A percentile compares a stretch with the other conserved stretches of the same genome.
Evolutionary conservation across 2,329 filamentous ascomycete genomes (phyloP).

Genomic region (Penicillium verrucosum): DNA sequence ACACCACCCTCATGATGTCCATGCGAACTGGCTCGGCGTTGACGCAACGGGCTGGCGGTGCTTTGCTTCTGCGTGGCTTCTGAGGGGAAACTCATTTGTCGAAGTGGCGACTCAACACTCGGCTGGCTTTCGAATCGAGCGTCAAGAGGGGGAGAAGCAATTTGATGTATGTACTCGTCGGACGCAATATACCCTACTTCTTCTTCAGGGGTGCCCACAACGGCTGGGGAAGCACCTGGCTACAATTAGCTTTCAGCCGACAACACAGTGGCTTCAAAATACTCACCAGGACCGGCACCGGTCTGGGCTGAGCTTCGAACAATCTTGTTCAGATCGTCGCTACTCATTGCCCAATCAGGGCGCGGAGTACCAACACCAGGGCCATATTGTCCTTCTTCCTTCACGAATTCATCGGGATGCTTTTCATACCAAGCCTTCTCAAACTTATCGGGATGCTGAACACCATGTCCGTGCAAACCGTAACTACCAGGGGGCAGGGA

Average conservation of each 20-base stretch:
- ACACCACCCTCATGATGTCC: slow-evolving; percentile 38
- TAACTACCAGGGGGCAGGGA: slow-evolving; percentile 85
- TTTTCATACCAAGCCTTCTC: slow-evolving; percentile 91
- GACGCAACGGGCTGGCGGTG: slow-evolving; percentile 8
- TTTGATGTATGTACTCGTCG: slow-evolving; percentile 76
- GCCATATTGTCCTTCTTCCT: slow-evolving; percentile 68
- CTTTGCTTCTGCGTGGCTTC: slow-evolving; percentile 41
- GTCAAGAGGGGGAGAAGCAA: slow-evolving; percentile 60
- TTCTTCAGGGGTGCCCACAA: slow-evolving; percentile 76
- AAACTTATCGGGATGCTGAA: slow-evolving; percentile 72
- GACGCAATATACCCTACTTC: slow-evolving; percentile 85
- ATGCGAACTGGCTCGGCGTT: slow-evolving; percentile 13
- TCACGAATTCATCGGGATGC: slow-evolving; percentile 73
- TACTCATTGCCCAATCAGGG: slow-evolving; percentile 80
- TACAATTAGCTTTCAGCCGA: slow-evolving; percentile 12
- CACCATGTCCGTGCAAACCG: slow-evolving; percentile 83
- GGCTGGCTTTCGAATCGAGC: slow-evolving; percentile 45
- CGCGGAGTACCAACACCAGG: slow-evolving; percentile 57
- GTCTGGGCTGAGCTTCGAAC: slow-evolving; percentile 65
- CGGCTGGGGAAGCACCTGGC: slow-evolving; percentile 62
- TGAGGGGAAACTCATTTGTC: slow-evolving; percentile 49
- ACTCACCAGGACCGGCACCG: slow-evolving; percentile 53
- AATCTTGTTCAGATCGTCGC: slow-evolving; percentile 84
- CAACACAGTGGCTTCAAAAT: background rate
- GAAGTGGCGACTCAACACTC: slow-evolving; percentile 51